A percentile compares a stretch with the other conserved stretches of the same genome.
Evolutionary conservation across 2,329 filamentous ascomycete genomes (phyloP).

Genomic region (Plenodomus biglobosus): DNA sequence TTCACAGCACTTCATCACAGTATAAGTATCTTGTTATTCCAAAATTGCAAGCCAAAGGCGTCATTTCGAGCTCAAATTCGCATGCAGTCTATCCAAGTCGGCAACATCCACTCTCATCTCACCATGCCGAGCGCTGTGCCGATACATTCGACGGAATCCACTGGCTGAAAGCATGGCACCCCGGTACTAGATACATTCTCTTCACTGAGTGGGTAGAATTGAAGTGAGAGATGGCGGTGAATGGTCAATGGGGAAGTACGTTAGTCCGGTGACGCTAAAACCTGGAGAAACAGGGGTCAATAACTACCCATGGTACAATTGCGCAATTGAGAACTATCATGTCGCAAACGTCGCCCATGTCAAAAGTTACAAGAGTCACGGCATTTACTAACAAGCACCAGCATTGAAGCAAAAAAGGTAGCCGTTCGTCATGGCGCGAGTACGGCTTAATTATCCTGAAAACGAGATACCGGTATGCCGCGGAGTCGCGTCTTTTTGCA

Average conservation of each 20-base stretch:
- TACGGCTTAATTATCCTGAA: too few relatives aligned
- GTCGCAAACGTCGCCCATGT: slow-evolving; percentile 16
- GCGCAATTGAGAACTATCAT: slow-evolving; percentile 23
- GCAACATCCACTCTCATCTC: slow-evolving; percentile 7
- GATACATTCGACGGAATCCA: background rate
- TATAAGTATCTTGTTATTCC: background rate
- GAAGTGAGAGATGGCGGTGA: slow-evolving; percentile 1
- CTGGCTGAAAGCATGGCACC: background rate
- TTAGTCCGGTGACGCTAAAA: slow-evolving; percentile 5
- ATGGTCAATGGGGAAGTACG: slow-evolving; percentile 5
- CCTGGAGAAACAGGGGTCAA: slow-evolving; percentile 7
- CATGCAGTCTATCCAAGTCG: slow-evolving; percentile 7
- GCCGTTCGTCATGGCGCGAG: too few relatives aligned
- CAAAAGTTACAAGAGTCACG: background rate
- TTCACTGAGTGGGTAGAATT: background rate
- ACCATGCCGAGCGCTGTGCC: slow-evolving; percentile 17
- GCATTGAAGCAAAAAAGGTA: too few relatives aligned
- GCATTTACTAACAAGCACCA: background rate
- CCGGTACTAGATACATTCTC: background rate
- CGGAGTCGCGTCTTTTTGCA: background rate
- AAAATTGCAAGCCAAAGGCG: background rate
- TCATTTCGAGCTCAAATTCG: slow-evolving; percentile 2
- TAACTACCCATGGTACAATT: slow-evolving; percentile 21
- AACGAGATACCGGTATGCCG: too few relatives aligned
- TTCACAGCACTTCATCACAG: background rate